Percentiles rank a stretch among this genome's conserved stretches.
Conservation (phyloP, 1,284 basidiomycete genomes). For the Heterobasidion irregulare region DNA sequence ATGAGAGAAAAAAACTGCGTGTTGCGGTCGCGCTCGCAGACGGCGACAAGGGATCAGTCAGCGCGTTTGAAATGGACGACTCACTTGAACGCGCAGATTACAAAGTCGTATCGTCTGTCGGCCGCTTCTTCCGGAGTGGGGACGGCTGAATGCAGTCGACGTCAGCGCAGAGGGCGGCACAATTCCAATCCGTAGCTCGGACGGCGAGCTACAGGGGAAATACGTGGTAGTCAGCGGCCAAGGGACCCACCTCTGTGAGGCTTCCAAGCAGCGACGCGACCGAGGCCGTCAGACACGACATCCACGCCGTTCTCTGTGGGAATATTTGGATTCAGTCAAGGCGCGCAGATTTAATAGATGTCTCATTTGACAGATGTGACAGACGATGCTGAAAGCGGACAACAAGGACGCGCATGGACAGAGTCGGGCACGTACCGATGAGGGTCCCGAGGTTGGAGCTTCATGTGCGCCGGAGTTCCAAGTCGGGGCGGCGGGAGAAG, state of each 20-base stretch:
- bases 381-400: too few species aligned
- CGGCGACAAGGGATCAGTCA: not conserved
- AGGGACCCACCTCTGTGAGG: conserved; percentile 22
- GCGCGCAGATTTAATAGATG: not conserved
- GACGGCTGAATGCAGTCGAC: conserved; percentile 17
- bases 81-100: conserved; percentile 26
- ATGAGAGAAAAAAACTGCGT: not conserved
- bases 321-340: not conserved
- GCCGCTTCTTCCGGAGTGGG: conserved; percentile 23
- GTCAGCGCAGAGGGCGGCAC: not conserved
- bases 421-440: too few species aligned
- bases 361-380: too few species aligned
- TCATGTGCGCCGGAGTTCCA: not conserved
- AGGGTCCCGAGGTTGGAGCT: not conserved
- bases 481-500: not conserved
- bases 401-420: too few species aligned
- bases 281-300: conserved; percentile 22
- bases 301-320: conserved; percentile 22
- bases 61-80: not conserved
- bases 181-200: not conserved
- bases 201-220: too few species aligned
- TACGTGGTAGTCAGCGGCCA: too few species aligned
- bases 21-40: not conserved
- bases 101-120: conserved; percentile 22
- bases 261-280: conserved; percentile 18